Evolutionary conservation across 352 stramenopile genomes (phyloP), one percentile per base, ranked within the genome.

Genomic region (Phytophthora citricola): DNA sequence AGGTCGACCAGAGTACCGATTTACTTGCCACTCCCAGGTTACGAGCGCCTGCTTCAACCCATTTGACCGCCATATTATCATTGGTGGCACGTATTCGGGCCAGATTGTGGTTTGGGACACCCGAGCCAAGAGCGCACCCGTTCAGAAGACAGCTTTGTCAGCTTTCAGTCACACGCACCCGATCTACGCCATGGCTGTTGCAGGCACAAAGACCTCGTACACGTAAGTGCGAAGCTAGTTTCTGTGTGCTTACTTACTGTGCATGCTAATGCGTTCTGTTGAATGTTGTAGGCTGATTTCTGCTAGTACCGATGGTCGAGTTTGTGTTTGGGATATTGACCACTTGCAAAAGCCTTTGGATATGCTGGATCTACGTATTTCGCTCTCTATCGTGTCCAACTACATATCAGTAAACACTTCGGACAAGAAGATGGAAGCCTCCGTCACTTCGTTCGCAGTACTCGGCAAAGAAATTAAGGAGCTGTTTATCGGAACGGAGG

Each of bases 51-150:
- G 86, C 65, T 96, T 96, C 69, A 92, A 93, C 53, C 88, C 88
- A 29, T 96, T 94, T 43, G 88, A 96, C 51, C 86, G 88, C 22
- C 83, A 96, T 64, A 64, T 96, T 65, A 83, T 96, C 61, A 84
- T 96, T 43, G 88, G 88, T 29, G 88, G 86, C 11, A 96, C 88
- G 26, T 96, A 96, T 64, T 92, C 88, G 34, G 88, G 88, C 7
- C 88, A 96, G 43, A 85, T 95, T 48, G 89, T 96, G 39, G 70
- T 95, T 27, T 97, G 89, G 89, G 89, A 97, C 41, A 93, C 87
- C 0, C 83, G 89, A 34, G 88, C 89, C 3, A 96, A 94, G 71
- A 76, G 67, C 11, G 78, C 84, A 11, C 89, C 89, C 0, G 88
- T 97, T 50, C 85, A 94, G 43, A 95, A 94, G 62, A 97, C 87